These are phyloP conservation scores for Ploettnerulaceae sp. DNA, from an alignment of 2,329 filamentous ascomycete genomes.

Conservation along the genomic window DNA sequence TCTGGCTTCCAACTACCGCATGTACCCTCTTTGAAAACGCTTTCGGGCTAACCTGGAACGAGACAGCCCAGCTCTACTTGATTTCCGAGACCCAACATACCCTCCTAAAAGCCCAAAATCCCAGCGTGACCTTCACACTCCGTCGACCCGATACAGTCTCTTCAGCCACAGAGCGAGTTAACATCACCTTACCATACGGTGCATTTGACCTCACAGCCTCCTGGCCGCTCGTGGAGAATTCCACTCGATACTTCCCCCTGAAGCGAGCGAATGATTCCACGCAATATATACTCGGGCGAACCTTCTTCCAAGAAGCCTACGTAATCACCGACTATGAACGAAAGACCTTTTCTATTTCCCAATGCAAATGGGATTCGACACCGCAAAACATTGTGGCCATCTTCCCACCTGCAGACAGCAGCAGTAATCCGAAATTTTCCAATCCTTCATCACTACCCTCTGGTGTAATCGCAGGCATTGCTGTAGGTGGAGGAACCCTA, in stretches of 20 bases:
- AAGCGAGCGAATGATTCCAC: constrained; percentile 31
- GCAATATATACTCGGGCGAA: constrained; percentile 37
- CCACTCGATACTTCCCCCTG: constrained; percentile 36
- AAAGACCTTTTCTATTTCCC: constrained; percentile 36
- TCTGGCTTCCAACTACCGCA: constrained; percentile 35
- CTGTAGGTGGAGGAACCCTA: constrained; percentile 3
- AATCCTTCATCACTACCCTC: background rate
- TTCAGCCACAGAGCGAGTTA: constrained; percentile 18
- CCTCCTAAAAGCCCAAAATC: constrained; percentile 27
- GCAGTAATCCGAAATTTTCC: background rate
- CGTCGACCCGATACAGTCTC: constrained; percentile 24
- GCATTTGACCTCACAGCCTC: constrained; percentile 36
- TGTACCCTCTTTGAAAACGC: constrained; percentile 35
- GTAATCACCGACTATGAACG: constrained; percentile 37
- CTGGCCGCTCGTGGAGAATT: constrained; percentile 29
- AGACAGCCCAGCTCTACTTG: constrained; percentile 34
- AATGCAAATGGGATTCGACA: constrained; percentile 36
- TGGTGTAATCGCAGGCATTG: constrained; percentile 12
- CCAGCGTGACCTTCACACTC: constrained; percentile 36
- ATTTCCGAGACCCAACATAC: constrained; percentile 26
- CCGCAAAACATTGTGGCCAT: constrained; percentile 21
- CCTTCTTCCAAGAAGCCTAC: constrained; percentile 38
- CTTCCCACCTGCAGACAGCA: background rate
- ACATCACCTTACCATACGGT: constrained; percentile 35
- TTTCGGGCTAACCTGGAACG: constrained; percentile 36